Base-by-base conservation (phyloP, 2,329 filamentous ascomycete species). In the Capronia americana region DNA sequence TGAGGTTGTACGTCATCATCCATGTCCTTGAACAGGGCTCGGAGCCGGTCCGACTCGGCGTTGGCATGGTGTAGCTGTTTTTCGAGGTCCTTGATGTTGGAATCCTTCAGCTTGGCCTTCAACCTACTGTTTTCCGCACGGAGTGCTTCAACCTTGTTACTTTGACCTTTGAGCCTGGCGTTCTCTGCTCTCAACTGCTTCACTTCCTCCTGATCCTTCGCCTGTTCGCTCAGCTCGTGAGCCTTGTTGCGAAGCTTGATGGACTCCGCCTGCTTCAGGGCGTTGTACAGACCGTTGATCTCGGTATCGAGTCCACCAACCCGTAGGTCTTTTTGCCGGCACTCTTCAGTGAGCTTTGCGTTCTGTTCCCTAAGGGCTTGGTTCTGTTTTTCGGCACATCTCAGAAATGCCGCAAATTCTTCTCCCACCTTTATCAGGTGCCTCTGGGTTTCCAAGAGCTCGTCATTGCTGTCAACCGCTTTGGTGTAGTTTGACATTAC, bases 81-180 rank as follows among this genome's bases (percentile, higher is more conserved):
- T 28, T 53, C 48, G 23, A 53, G 48, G 26, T 53, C 53, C 28
- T 55, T 55, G 53, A 55, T 10, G 28, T 55, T 20, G 17, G 14
- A 24, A 12, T 55, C 28, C 28, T 55, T 55, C 8, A 32, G 28
- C 28, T 53, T 53, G 1, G 6, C 8, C 48, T 55, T 55, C 28
- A 55, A 28, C n/a, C 53, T 24, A 11, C 28, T 10, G 14, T n/a
- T 34, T 20, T 55, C 53, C n/a, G 24, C n/a, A 11, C 53, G 53
- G 17, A 55, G 53, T 11, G 24, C 28, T 28, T 34, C 53, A 24
- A 11, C 26, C 53, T 55, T 55, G 53, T n/a, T 32, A 4, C 17
- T 20, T 4, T 55, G 17, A 4, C 1, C 53, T 55, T 34, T 32
- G 53, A 55, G 53, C 17, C 26, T n/a, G 12, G 26, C 28, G 53